Evolutionary conservation across 2,329 filamentous ascomycete species (phyloP), one percentile per base, ranked within the genome.

Genomic region (Diplodia sapinea): DNA sequence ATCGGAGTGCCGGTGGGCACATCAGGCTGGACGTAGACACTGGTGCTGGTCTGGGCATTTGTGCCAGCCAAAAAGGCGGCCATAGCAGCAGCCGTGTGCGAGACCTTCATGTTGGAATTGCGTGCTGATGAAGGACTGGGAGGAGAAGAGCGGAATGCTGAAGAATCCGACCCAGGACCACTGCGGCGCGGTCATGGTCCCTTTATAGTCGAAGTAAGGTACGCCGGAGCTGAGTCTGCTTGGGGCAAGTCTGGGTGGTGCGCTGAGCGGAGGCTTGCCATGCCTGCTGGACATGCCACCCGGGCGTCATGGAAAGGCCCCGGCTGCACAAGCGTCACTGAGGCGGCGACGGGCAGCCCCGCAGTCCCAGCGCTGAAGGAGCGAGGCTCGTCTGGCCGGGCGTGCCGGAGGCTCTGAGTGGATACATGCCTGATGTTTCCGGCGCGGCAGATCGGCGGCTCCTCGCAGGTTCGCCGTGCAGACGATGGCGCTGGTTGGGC

Each of bases 1-100:
- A 81, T 67, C 0, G 79, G 76, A 11, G 71, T 74, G 40, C 78
- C 77, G n/a, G 75, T 56, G 29, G 66, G 57, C 50, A 68, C 66
- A 29, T 17, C 50, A 23, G 66, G 66, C 17, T 56, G 49, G 29
- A 64, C 57, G 33, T 68, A 68, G n/a, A 54, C 33, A 23, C 38
- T 40, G 12, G 66, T n/a, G 31, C 50, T 55, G 50, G 38, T 64
- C 36, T 49, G 49, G 20, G 57, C 57, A 36, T 38, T 49, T 15
- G 50, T 59, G 57, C 38, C 50, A 11, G 43, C 56, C 43, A 67
- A 20, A 29, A 67, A 36, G 9, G 55, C 36, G n/a, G 66, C 51
- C 7, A 29, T 51, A 43, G 54, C 57, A 11, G 66, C 66, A 33
- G 54, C 40, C 9, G 31, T 20, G 13, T 31, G 38, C 8, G 66